Base-by-base conservation (phyloP, 2,329 filamentous ascomycete species). In the Diaporthe helianthi region DNA sequence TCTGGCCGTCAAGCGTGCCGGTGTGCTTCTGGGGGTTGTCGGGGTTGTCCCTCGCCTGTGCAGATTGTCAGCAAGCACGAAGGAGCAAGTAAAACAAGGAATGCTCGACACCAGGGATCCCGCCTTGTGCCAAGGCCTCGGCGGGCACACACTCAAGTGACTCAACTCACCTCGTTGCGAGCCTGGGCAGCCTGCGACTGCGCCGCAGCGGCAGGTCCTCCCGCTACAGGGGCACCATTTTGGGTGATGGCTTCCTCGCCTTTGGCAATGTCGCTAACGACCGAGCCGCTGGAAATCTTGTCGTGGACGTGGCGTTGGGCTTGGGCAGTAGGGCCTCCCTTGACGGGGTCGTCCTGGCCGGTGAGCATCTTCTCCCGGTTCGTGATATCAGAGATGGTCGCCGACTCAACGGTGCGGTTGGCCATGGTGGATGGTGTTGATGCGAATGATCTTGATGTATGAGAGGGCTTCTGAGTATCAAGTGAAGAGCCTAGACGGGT, bases 361-460 rank as follows among this genome's bases (percentile, higher is more conserved):
- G 81, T 82, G 64, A 82, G 71, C 17, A 75, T 71, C 69, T 80
- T 82, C 71, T 83, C 81, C 7, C 77, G 77, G 13, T 78, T 76
- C 1, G 78, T 81, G 73, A 83, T 81, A 60, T 79, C 76, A 60
- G 78, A 80, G 73, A 83, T 78, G 71, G 79, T 78, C 33, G 74
- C 67, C 13, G 75, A 73, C 54, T 74, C 70, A 55, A 77, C 38
- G 33, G 66, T 75, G 67, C 60, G 49, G 51, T 55, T 65, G 26
- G 69, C 61, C 69, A 73, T 70, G 33, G 69, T 72, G 55, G 46
- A 31, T 54, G 44, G 2, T 22, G 4, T 49, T 19, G 72, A 69
- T 60, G 38, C 13, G 36, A 17, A 36, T 60, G 38, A 2, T 29
- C 12, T 49, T 15, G 72, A 69, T 64, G 41, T 68, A 51, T 70